These are phyloP conservation scores for Paecilomyces sp. DNA, from an alignment of 2,329 filamentous ascomycete species.

Conservation along the genomic window DNA sequence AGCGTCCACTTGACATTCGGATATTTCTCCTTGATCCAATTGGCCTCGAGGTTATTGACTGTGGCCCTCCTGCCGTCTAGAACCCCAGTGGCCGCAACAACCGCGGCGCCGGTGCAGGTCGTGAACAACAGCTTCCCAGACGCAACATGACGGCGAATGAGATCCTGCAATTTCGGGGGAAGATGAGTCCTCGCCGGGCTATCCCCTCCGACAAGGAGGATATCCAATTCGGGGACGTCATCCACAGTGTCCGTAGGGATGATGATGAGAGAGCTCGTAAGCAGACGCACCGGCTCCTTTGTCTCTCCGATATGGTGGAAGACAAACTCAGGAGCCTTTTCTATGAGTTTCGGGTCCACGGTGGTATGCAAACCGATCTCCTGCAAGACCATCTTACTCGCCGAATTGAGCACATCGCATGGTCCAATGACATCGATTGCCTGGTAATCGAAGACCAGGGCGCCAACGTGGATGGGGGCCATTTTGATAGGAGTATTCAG, in stretches of 20 bases:
- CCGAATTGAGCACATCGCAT: conserved; percentile 22
- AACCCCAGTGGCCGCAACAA: conserved; percentile 23
- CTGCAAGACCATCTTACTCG: conserved; percentile 11
- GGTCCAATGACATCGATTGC: conserved; percentile 26
- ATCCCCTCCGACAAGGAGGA: conserved; percentile 30
- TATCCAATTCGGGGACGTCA: conserved; percentile 30
- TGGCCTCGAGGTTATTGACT: conserved; percentile 31
- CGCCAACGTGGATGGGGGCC: conserved; percentile 18
- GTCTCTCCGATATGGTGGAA: conserved; percentile 31
- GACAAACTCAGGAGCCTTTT: conserved; percentile 19
- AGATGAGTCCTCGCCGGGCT: conserved; percentile 19
- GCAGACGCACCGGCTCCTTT: conserved; percentile 17
- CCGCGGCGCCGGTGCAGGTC: conserved; percentile 11
- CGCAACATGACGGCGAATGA: conserved; percentile 29
- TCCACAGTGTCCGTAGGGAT: conserved; percentile 25
- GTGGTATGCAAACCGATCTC: conserved; percentile 6
- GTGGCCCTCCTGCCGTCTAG: conserved; percentile 40
- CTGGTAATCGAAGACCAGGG: conserved; percentile 24
- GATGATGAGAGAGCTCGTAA: conserved; percentile 14
- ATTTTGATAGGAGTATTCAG: conserved; percentile 2
- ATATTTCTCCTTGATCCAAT: conserved; percentile 20
- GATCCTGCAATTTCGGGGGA: conserved; percentile 19
- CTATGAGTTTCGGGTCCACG: conserved; percentile 11
- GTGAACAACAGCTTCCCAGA: conserved; percentile 24
- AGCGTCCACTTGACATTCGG: conserved; percentile 40